These are phyloP conservation scores for Podospora anserina DNA, from an alignment of 495 filamentous ascomycete genomes.

Conservation along the genomic window DNA sequence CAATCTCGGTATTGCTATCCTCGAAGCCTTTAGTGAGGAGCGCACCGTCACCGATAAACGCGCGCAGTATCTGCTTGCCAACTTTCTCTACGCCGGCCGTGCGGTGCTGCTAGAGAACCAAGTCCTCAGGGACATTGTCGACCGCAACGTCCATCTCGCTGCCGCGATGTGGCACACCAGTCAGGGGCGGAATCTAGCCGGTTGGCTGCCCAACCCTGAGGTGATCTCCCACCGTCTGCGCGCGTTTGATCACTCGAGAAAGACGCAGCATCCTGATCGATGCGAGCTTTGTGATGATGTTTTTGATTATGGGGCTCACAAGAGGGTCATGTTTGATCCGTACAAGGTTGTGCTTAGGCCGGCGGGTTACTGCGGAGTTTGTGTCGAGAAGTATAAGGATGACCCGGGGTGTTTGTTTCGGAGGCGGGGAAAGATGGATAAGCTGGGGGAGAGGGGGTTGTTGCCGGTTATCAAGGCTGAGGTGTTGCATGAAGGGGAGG, in stretches of 20 bases:
- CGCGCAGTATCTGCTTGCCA: conserved; percentile 10
- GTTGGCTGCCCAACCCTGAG: conserved; percentile 10
- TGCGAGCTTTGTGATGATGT: conserved; percentile 19
- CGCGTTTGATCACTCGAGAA: conserved; percentile 14
- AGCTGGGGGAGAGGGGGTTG: neutral
- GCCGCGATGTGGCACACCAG: conserved; percentile 1
- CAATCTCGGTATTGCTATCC: neutral
- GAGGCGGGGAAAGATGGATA: neutral
- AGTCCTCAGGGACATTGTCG: conserved; percentile 1
- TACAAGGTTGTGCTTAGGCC: conserved; percentile 16
- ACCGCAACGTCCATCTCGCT: conserved; percentile 14
- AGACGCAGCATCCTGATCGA: conserved; percentile 26
- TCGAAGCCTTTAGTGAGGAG: conserved; percentile 8
- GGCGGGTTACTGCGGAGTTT: conserved; percentile 16
- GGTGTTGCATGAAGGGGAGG: too few species aligned
- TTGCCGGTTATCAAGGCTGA: neutral
- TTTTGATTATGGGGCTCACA: conserved; percentile 13
- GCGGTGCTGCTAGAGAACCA: conserved; percentile 5
- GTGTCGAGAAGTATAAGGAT: conserved; percentile 16
- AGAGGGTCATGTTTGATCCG: conserved; percentile 21
- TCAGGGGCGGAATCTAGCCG: neutral
- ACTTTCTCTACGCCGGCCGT: conserved; percentile 25
- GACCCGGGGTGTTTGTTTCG: neutral
- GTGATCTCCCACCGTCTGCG: neutral
- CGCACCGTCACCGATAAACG: conserved; percentile 5